Evolutionary conservation across 768 basidiomycete species (phyloP), one percentile per base, ranked within the genome.

Genomic region (Suillus lakei): DNA sequence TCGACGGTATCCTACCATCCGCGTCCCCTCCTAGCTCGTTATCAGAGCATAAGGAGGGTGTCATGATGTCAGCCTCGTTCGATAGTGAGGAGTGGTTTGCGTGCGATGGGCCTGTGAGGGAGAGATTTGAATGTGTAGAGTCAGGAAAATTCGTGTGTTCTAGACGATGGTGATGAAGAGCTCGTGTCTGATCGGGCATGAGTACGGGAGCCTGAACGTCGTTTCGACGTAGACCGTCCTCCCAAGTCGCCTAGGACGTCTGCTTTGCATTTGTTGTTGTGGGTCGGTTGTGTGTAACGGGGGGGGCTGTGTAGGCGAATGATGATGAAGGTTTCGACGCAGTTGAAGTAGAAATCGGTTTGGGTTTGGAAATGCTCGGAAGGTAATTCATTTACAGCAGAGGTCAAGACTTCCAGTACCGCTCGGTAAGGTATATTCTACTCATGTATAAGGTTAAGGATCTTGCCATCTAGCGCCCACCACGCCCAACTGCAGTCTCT

Each of bases 1-100:
- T 84, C 1, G 83, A 84, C 4, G 81, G 81, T 5, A 77, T 74
- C 54, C 64, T 71, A 55, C 88, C 87, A 44, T 86, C 84, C 1
- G 76, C 79, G 39, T 84, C 84, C 12, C 69, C 70, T 38, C 85
- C 79, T 41, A 74, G 81, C 44, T 88, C 90, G 64, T 90, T 89
- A 71, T 93, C 91, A 4, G 91, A 92, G 70, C 86, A 90, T 18
- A 93, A 79, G 0, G 91, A 92, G 0, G 91, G 91, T 0, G 91
- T 93, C 1, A 81, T 79, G 23, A 81, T 64, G 44, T 82, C 82
- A 1, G 80, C 78, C 58, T 79, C 82, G 16, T 76, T 78, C 26
- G 69, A 54, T 56, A n/a, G 10, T 7, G 70, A 39, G 23, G 56
- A 59, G 38, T 59, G 36, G 16, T 58, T 58, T 4, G 36, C 16